Conservation (phyloP, 805 yeast species). For the Yueomyces sinensis region DNA sequence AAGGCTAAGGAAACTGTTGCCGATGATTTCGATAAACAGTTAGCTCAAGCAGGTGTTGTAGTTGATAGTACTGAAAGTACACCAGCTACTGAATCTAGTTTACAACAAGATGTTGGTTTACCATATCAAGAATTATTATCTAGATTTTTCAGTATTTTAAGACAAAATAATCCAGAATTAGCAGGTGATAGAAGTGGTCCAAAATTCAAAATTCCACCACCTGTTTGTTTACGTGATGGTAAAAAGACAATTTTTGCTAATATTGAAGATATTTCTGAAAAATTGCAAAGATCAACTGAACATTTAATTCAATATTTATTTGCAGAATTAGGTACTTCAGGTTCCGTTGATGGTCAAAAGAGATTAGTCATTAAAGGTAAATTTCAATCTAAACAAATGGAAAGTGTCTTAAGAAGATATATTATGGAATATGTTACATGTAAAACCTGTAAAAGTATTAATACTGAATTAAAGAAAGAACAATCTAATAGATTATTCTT, state of each 20-base stretch:
- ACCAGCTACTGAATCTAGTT: slow-evolving; percentile 20
- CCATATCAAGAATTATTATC: slow-evolving; percentile 67
- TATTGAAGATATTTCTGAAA: slow-evolving; percentile 87
- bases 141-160: slow-evolving; percentile 76
- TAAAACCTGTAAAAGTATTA: slow-evolving; percentile 97
- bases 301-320: slow-evolving; percentile 93
- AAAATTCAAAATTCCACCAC: slow-evolving; percentile 95
- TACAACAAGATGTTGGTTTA: slow-evolving; percentile 40
- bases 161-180: slow-evolving; percentile 91
- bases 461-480: slow-evolving; percentile 92
- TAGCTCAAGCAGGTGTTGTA: slow-evolving; percentile 81
- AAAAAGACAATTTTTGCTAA: slow-evolving; percentile 94
- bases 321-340: slow-evolving; percentile 99
- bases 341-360: slow-evolving; percentile 96
- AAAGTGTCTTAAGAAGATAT: slow-evolving; percentile 89
- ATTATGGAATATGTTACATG: slow-evolving; percentile 96
- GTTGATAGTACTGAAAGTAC: slow-evolving; percentile 29
- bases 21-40: slow-evolving; percentile 76
- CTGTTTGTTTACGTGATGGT: slow-evolving; percentile 94
- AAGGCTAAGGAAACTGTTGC: slow-evolving; percentile 44
- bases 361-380: slow-evolving; percentile 96
- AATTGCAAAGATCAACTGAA: slow-evolving; percentile 91
- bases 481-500: slow-evolving; percentile 92
- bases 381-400: slow-evolving; percentile 95
- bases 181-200: slow-evolving; percentile 93